phyloP scores from a whole-genome alignment of 208 protist genomes.

The Leishmania lainsoni region DNA sequence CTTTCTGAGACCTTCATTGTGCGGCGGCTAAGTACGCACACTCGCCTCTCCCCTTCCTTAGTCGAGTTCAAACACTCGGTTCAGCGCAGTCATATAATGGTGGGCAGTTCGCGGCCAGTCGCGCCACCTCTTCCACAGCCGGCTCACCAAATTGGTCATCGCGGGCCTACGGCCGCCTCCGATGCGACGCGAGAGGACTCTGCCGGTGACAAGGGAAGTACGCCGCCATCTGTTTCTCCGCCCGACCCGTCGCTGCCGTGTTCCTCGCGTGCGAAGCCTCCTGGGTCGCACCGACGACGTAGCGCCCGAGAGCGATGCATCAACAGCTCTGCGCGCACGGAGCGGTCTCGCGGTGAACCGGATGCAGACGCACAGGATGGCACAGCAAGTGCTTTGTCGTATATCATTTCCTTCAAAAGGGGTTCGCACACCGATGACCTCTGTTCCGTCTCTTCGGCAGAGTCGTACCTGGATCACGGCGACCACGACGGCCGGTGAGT shows the following conservation, averaged over 20 bases:
- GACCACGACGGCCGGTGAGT: not conserved
- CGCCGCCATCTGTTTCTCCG: not conserved
- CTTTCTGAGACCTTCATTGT: slow-evolving; percentile 13
- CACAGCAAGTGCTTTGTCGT: not conserved
- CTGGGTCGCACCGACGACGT: not conserved
- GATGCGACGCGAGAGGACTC: not conserved
- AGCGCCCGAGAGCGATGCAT: not conserved
- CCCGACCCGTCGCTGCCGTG: slow-evolving; percentile 14
- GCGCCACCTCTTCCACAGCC: not conserved
- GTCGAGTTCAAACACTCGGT: not conserved
- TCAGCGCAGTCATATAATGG: not conserved
- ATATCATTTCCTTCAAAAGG: slow-evolving; percentile 8
- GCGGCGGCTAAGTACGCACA: slow-evolving; percentile 6
- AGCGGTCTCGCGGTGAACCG: not conserved
- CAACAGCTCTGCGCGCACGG: not conserved
- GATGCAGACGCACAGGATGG: not conserved
- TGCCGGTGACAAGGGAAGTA: not conserved
- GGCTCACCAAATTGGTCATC: not conserved
- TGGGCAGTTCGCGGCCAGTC: not conserved
- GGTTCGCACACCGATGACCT: not conserved
- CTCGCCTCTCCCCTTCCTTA: not conserved
- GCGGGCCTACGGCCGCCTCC: not conserved
- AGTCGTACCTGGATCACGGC: slow-evolving; percentile 17
- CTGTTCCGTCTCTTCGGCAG: slow-evolving; percentile 19
- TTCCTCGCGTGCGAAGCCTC: not conserved